Evolutionary conservation across 2,329 filamentous ascomycete genomes (phyloP).

Genomic region (Cytospora leucostoma): DNA sequence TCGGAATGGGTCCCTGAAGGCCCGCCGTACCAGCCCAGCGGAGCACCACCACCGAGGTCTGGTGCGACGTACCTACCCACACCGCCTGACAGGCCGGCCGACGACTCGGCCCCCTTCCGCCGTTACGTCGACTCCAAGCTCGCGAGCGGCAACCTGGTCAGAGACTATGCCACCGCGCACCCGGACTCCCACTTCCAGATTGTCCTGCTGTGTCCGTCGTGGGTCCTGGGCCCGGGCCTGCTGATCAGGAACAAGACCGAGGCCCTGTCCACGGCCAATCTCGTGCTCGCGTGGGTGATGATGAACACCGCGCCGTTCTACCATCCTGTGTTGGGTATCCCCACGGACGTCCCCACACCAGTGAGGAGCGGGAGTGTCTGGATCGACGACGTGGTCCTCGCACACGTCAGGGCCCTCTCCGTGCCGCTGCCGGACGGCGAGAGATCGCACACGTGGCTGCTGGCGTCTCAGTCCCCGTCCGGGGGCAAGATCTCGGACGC

Average conservation of each 20-base stretch:
- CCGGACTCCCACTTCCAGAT: constrained; percentile 13
- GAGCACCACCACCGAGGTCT: neutral
- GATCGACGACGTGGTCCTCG: constrained; percentile 12
- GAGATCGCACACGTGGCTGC: constrained; percentile 9
- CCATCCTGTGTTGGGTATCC: neutral
- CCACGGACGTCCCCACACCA: constrained; percentile 3
- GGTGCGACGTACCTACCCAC: neutral
- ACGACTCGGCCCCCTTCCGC: neutral
- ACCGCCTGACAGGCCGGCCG: constrained; percentile 4
- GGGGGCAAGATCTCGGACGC: neutral
- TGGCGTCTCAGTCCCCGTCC: neutral
- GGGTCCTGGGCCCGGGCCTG: constrained; percentile 12
- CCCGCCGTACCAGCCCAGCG: neutral
- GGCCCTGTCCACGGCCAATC: constrained; percentile 7
- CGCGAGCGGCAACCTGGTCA: constrained; percentile 10
- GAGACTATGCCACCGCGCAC: constrained; percentile 13
- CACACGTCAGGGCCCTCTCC: constrained; percentile 3
- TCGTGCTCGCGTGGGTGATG: constrained; percentile 10
- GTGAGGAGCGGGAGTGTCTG: constrained; percentile 6
- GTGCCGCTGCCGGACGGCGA: constrained; percentile 7
- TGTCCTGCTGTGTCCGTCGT: constrained; percentile 15
- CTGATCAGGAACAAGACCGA: constrained; percentile 4
- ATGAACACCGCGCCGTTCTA: neutral
- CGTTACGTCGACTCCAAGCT: constrained; percentile 17
- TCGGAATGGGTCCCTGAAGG: neutral